Base-by-base conservation (phyloP, 805 yeast genomes). In the Metschnikowia similis region DNA sequence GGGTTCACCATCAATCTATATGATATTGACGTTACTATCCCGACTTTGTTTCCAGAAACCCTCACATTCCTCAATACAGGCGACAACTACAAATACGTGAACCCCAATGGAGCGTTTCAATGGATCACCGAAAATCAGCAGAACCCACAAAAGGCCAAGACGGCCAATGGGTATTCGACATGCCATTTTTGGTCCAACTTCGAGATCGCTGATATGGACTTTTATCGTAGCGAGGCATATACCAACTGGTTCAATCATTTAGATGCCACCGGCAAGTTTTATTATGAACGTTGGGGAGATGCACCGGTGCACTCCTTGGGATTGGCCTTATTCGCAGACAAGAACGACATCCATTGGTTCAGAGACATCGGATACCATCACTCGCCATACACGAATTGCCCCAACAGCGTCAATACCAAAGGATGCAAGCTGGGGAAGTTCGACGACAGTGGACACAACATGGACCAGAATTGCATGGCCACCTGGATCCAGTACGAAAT, bases 151-250 rank as follows among this genome's bases (percentile, higher is more conserved):
- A 76, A 76, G 52, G 65, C 67, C 4, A 38, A 57, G 41, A 52
- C 52, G 2, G 69, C 85, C 1, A 76, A 78, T 4, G 76, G 76
- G 2, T 80, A 79, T 60, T 79, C 83, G n/a, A 76, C 82, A 1
- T 89, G 96, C 60, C 96, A 89, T 66, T 89, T 89, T 67, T 89
- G 96, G 96, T 81, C 91, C 26, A 89, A 89, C 65, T 89, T 89
- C 57, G 96, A 89, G 62, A 85, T 89, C 49, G 92, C 84, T 10
- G 84, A 87, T 59, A 77, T 89, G 86, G 92, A 89, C 56, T 89
- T 89, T 58, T 85, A 74, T 67, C 70, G 96, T 47, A 69, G 77
- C 26, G 83, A 85, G 48, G 81, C 89, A 0, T 89, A 89, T 61
- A 70, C 74, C 35, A 66, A 68, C 10, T 89, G 86, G 81, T 80